phyloP scores from a whole-genome alignment of 2,329 filamentous ascomycete genomes.

The Fusarium brachygibbosum region DNA sequence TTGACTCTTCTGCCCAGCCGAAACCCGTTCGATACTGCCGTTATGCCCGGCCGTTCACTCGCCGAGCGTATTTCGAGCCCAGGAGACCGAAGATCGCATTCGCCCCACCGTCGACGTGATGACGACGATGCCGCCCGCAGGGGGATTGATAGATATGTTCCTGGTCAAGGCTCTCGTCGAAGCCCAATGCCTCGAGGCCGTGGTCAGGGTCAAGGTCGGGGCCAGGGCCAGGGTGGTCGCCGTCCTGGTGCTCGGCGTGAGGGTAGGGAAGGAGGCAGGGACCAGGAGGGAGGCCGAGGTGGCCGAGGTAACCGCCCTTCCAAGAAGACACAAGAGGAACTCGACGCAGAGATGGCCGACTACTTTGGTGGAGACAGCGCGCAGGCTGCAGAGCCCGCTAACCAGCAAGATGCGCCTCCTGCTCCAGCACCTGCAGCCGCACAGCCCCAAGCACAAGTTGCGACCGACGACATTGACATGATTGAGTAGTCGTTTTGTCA shows the following conservation, averaged over 20 bases:
- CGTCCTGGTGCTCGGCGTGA: slow-evolving; percentile 61
- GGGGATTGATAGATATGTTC: slow-evolving; percentile 84
- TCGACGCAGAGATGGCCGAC: slow-evolving; percentile 97
- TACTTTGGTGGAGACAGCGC: slow-evolving; percentile 75
- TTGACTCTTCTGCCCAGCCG: slow-evolving; percentile 74
- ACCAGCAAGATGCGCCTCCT: slow-evolving; percentile 49
- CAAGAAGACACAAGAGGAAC: slow-evolving; percentile 89
- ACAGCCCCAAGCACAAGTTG: slow-evolving; percentile 42
- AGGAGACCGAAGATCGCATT: slow-evolving; percentile 71
- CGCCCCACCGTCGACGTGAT: slow-evolving; percentile 61
- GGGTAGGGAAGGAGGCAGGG: slow-evolving; percentile 58
- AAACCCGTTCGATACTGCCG: slow-evolving; percentile 69
- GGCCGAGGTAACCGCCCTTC: slow-evolving; percentile 67
- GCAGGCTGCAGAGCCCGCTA: slow-evolving; percentile 52
- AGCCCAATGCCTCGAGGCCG: slow-evolving; percentile 71
- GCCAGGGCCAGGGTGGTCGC: slow-evolving; percentile 59
- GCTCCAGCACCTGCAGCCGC: slow-evolving; percentile 38
- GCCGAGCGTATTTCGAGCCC: slow-evolving; percentile 72
- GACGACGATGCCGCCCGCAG: slow-evolving; percentile 72
- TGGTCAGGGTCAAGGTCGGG: slow-evolving; percentile 49
- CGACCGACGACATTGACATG: slow-evolving; percentile 76
- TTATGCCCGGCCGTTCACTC: slow-evolving; percentile 68
- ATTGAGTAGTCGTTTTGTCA: slow-evolving; percentile 65
- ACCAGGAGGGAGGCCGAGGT: slow-evolving; percentile 55
- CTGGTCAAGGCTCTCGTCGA: slow-evolving; percentile 66